These are phyloP conservation scores for Saitozyma podzolica DNA, from an alignment of 768 basidiomycete genomes.

Conservation along the genomic window DNA sequence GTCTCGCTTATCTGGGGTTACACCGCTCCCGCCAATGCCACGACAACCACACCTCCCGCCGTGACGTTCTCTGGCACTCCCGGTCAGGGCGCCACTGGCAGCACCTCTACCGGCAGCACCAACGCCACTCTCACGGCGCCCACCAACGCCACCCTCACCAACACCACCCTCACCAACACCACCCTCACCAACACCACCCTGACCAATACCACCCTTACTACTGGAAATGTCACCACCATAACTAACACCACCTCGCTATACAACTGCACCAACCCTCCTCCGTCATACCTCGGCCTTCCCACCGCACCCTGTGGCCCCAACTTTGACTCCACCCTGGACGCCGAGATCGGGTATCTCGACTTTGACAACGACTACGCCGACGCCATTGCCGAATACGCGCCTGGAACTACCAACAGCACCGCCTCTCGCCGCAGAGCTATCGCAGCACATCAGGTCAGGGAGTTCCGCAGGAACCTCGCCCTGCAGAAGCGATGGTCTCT, in stretches of 20 bases:
- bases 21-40: neutral
- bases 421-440: too few species aligned
- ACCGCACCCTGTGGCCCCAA: constrained; percentile 16
- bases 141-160: neutral
- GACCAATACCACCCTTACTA: constrained; percentile 1
- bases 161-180: neutral
- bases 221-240: neutral
- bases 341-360: constrained; percentile 13
- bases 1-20: constrained; percentile 6
- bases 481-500: too few species aligned
- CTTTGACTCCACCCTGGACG: constrained; percentile 16
- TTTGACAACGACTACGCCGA: neutral
- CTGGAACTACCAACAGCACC: neutral
- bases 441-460: too few species aligned
- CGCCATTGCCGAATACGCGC: neutral
- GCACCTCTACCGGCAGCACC: neutral
- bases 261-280: neutral
- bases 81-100: neutral
- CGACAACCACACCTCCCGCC: neutral
- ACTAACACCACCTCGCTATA: too few species aligned
- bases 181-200: neutral
- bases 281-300: constrained; percentile 11
- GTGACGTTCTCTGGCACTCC: neutral
- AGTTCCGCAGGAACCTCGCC: too few species aligned
- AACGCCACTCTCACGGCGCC: neutral